Percentiles rank a stretch among this genome's conserved stretches.
phyloP scores from a whole-genome alignment of 768 basidiomycete genomes.

The Mrakia blollopis region DNA sequence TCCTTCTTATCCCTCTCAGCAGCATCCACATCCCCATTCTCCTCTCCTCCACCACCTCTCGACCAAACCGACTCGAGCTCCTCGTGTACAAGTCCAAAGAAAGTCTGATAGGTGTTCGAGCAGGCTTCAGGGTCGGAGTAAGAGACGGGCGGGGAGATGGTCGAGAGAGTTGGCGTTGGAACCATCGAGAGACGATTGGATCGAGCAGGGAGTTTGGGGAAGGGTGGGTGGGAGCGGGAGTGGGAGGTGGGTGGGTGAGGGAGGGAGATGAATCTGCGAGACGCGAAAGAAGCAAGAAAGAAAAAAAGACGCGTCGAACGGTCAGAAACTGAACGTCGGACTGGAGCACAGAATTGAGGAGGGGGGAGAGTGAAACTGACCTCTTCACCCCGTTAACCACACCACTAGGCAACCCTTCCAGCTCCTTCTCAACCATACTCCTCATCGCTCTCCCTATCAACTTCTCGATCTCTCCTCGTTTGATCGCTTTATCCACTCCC shows the following conservation, averaged over 20 bases:
- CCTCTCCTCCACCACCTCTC: neutral
- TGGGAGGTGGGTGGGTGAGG: constrained; percentile 9
- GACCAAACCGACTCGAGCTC: constrained; percentile 49
- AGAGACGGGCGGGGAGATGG: constrained; percentile 46
- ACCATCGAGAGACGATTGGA: constrained; percentile 38
- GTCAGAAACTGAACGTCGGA: neutral
- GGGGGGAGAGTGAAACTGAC: neutral
- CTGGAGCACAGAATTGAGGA: neutral
- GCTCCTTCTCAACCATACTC: constrained; percentile 37
- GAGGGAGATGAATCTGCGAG: constrained; percentile 22
- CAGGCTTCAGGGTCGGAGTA: constrained; percentile 46
- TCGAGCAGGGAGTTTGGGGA: constrained; percentile 32
- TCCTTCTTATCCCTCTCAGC: constrained; percentile 43
- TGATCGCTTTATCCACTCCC: constrained; percentile 41
- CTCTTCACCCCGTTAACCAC: constrained; percentile 39
- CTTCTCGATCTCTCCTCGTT: constrained; percentile 41
- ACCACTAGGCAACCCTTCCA: constrained; percentile 41
- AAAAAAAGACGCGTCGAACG: neutral
- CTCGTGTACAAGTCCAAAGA: constrained; percentile 63
- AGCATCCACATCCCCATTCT: constrained; percentile 41
- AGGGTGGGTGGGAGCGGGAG: constrained; percentile 11
- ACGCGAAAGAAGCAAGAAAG: too few species aligned
- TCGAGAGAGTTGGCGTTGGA: constrained; percentile 40
- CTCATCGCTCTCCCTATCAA: constrained; percentile 40
- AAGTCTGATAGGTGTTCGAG: constrained; percentile 60